Conservation (phyloP, 106 monocot genomes). For the Narthecium ossifragum region DNA sequence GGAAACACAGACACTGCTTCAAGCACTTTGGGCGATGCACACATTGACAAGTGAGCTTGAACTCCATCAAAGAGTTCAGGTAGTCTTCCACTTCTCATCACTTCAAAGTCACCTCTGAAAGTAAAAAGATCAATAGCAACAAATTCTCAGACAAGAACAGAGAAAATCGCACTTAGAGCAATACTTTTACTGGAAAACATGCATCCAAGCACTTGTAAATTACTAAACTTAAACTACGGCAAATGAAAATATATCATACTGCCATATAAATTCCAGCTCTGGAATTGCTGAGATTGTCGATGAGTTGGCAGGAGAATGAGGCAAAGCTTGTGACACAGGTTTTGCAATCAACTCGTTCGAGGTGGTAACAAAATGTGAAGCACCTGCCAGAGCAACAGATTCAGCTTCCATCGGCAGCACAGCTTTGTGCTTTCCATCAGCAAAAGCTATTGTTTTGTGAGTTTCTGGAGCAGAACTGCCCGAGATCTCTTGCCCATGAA, state of each 20-base stretch:
- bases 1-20: conserved; percentile 53
- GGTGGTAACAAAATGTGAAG: background rate
- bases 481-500: conserved; percentile 13
- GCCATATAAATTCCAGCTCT: conserved; percentile 65
- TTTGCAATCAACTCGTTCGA: conserved; percentile 21
- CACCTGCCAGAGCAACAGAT: background rate
- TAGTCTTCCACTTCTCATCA: conserved; percentile 30
- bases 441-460: conserved; percentile 5
- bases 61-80: conserved; percentile 42
- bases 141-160: background rate
- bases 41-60: conserved; percentile 80
- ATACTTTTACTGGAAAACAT: background rate
- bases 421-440: conserved; percentile 1
- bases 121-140: conserved; percentile 6
- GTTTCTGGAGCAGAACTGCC: conserved; percentile 7
- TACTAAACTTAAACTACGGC: background rate
- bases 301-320: conserved; percentile 18
- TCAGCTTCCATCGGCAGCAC: background rate
- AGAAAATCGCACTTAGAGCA: background rate
- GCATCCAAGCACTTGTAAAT: background rate
- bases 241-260: conserved; percentile 45
- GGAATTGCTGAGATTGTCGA: conserved; percentile 44
- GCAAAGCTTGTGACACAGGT: conserved; percentile 1
- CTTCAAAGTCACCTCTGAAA: conserved; percentile 72
- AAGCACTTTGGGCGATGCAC: conserved; percentile 62